Base-by-base conservation (phyloP, 2,329 filamentous ascomycete genomes). In the Botryotinia globosa region DNA sequence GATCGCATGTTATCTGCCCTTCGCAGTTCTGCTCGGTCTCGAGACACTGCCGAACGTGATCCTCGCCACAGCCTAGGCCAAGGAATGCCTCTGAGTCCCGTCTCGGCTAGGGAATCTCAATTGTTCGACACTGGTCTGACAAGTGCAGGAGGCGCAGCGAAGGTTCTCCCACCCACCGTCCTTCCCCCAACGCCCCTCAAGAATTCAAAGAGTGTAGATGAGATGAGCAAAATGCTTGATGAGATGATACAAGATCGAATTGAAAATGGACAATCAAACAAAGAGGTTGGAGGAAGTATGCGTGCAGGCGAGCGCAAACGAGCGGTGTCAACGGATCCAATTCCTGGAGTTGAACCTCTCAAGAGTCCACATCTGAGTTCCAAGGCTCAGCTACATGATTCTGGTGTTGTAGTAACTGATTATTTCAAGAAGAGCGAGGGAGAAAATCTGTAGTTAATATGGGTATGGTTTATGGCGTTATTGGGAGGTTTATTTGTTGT, bases 211-310 rank as follows among this genome's bases (percentile, higher is more conserved):
- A 93, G 92, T 76, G 92, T 96, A 48, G 94, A 97, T 77, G 94
- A 97, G 82, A 94, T 98, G 90, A 97, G 93, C 77, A 89, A 90
- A 78, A 94, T 98, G 84, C 87, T 98, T 39, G 95, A 98, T 79
- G 94, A 97, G 83, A 98, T 98, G 95, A 96, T 98, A 74, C 92
- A 94, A 80, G 92, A 95, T 79, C 90, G 92, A 73, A 92, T 97
- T 70, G 92, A 96, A 77, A 89, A 86, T 69, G 93, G 92, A 34
- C 89, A 93, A 71, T 83, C 93, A 34, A 85, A 93, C 44, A 89
- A 92, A 78, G 87, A 90, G 69, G 83, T 84, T 69, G 85, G 90
- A 74, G 92, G 91, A 58, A 93, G 90, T 78, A 87, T 93, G 68
- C 87, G 89, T 51, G 85, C 86, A 8, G 82, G 83, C 59, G 86